Conservation (phyloP, 495 filamentous ascomycete species). For the Opeltia flavorubescens region DNA sequence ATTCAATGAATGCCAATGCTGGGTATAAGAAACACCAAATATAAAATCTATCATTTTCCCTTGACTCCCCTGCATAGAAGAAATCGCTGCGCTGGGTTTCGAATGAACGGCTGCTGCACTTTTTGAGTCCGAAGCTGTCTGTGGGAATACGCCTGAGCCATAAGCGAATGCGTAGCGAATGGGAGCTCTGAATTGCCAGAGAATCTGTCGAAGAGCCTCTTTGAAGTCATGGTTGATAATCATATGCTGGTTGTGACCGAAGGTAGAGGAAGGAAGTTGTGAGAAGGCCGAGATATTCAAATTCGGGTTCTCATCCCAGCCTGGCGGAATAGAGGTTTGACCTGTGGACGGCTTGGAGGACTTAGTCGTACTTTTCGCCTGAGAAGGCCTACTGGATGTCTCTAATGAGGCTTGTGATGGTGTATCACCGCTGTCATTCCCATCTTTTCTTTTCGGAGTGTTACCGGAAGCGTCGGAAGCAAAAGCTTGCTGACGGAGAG, state of each 20-base stretch:
- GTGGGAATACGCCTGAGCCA: constrained; percentile 89
- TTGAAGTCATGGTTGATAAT: constrained; percentile 89
- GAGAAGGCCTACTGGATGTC: constrained; percentile 24
- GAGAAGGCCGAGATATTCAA: constrained; percentile 64
- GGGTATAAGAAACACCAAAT: constrained; percentile 84
- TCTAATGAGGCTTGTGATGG: constrained; percentile 2
- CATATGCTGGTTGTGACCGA: constrained; percentile 93
- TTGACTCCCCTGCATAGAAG: constrained; percentile 66
- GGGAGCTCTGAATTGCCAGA: constrained; percentile 86
- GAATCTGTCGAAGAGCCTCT: constrained; percentile 69
- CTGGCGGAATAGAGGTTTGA: constrained; percentile 23
- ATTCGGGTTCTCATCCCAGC: constrained; percentile 75
- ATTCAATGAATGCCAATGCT: constrained; percentile 95
- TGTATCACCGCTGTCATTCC: neutral
- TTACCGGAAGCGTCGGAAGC: constrained; percentile 8
- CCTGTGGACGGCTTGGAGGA: constrained; percentile 11
- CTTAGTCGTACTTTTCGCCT: constrained; percentile 12
- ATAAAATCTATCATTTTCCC: constrained; percentile 98
- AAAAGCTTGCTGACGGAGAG: constrained; percentile 1
- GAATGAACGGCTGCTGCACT: constrained; percentile 47
- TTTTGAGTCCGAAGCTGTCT: constrained; percentile 37
- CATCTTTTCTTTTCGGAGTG: neutral
- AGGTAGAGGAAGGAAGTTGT: constrained; percentile 75
- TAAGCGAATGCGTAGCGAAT: constrained; percentile 96
- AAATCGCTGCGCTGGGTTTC: constrained; percentile 59